Percentiles rank a stretch among this genome's conserved stretches.
phyloP scores from a whole-genome alignment of 2,329 filamentous ascomycete genomes.

The Aphanocladium album region DNA sequence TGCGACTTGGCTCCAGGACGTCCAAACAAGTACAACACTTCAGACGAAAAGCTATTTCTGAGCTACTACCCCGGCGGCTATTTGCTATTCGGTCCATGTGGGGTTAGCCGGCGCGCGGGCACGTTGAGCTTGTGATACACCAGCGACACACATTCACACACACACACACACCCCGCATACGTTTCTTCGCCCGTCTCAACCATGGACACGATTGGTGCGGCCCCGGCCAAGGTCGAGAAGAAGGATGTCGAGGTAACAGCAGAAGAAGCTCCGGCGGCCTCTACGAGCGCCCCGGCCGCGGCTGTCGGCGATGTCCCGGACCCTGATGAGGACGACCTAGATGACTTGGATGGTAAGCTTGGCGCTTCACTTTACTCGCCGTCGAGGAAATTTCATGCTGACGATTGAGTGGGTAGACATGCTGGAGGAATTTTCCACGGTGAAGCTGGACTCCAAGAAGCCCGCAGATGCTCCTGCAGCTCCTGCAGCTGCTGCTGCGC shows the following conservation, averaged over 20 bases:
- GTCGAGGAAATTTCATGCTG: not conserved
- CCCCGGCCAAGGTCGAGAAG: conserved; percentile 20
- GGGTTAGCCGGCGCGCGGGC: not conserved
- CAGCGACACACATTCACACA: conserved; percentile 4
- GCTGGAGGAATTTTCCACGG: conserved; percentile 80
- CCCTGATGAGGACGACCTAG: conserved; percentile 86
- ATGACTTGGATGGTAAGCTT: conserved; percentile 80
- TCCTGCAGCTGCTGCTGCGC: conserved; percentile 19
- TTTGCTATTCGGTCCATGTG: conserved; percentile 1
- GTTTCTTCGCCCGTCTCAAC: conserved; percentile 12
- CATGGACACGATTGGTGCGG: conserved; percentile 18
- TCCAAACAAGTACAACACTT: not conserved
- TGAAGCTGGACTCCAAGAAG: conserved; percentile 40
- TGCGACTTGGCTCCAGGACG: too few relatives aligned
- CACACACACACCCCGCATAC: not conserved
- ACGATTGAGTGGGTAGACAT: conserved; percentile 58
- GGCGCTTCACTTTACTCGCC: not conserved
- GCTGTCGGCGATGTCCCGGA: conserved; percentile 63
- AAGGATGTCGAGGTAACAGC: conserved; percentile 20
- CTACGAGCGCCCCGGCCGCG: conserved; percentile 17
- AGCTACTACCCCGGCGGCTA: not conserved
- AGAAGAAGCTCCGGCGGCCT: conserved; percentile 10
- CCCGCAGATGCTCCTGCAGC: conserved; percentile 20
- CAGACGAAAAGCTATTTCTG: not conserved
- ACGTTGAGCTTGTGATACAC: conserved; percentile 10